Evolutionary conservation across 2,329 filamentous ascomycete genomes (phyloP).

Genomic region (Colletotrichum shisoi): DNA sequence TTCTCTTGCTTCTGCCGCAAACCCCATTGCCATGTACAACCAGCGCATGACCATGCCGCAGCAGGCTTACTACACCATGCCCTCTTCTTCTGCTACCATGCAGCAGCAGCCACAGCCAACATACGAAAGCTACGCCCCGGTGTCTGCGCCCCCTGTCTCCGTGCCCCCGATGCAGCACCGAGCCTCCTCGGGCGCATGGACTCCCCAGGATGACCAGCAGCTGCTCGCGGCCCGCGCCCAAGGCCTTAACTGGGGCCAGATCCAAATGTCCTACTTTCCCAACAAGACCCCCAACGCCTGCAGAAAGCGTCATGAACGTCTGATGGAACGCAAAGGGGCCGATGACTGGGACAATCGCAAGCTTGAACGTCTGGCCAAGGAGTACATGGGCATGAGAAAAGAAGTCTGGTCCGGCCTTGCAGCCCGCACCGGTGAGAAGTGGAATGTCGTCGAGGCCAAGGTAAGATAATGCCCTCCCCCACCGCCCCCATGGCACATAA

Average conservation of each 20-base stretch:
- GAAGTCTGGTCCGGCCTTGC: conserved; percentile 84
- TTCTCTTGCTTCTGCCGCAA: conserved; percentile 51
- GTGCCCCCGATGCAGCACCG: conserved; percentile 57
- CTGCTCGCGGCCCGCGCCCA: conserved; percentile 75
- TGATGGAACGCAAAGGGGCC: conserved; percentile 77
- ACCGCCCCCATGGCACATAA: not conserved
- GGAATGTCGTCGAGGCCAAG: conserved; percentile 73
- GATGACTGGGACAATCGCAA: conserved; percentile 82
- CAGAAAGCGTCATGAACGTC: conserved; percentile 84
- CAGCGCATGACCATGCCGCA: conserved; percentile 52
- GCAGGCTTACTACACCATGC: conserved; percentile 52
- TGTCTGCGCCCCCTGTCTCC: conserved; percentile 46
- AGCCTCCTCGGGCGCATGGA: conserved; percentile 74
- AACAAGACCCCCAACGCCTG: conserved; percentile 83
- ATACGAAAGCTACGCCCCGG: conserved; percentile 54
- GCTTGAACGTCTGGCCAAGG: conserved; percentile 75
- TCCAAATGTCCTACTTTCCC: conserved; percentile 78
- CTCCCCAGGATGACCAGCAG: conserved; percentile 74
- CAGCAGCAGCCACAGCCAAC: conserved; percentile 46
- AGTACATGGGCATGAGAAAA: conserved; percentile 80
- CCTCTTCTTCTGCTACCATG: conserved; percentile 48
- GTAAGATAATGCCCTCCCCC: conserved; percentile 49
- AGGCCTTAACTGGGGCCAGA: conserved; percentile 84
- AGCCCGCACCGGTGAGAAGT: conserved; percentile 80
- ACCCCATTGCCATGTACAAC: conserved; percentile 53